A percentile compares a stretch with the other conserved stretches of the same genome.
phyloP scores from a whole-genome alignment of 306 rosid species.

The Quercus robur region DNA sequence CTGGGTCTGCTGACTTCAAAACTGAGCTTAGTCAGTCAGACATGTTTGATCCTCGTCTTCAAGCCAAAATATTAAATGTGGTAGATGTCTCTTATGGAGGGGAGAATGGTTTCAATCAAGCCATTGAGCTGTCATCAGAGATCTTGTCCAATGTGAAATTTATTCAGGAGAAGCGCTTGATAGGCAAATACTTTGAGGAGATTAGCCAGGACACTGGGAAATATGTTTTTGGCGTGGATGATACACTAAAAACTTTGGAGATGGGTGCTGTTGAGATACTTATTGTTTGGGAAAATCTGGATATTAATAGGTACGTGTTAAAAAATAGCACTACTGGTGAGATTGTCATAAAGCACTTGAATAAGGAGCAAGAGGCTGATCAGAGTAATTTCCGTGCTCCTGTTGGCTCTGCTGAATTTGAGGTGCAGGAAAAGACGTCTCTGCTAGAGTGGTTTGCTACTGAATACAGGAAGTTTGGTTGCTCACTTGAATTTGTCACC shows the following conservation, averaged over 20 bases:
- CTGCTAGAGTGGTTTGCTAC: constrained; percentile 92
- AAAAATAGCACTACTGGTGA: constrained; percentile 56
- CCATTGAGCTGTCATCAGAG: constrained; percentile 72
- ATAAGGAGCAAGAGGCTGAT: constrained; percentile 65
- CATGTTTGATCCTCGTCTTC: constrained; percentile 90
- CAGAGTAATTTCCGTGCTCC: constrained; percentile 50
- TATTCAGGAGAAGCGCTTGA: constrained; percentile 78
- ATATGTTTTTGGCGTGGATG: constrained; percentile 85
- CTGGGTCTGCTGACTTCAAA: constrained; percentile 94
- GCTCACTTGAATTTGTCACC: constrained; percentile 80
- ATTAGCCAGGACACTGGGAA: constrained; percentile 87
- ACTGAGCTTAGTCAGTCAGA: constrained; percentile 91
- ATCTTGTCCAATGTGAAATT: constrained; percentile 80
- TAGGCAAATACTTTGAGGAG: constrained; percentile 81
- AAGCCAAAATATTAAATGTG: constrained; percentile 77
- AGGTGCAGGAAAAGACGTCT: constrained; percentile 76
- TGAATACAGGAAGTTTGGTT: constrained; percentile 72
- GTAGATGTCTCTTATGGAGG: constrained; percentile 93
- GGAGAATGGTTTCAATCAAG: constrained; percentile 85
- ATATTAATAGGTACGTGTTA: constrained; percentile 61
- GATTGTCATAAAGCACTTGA: constrained; percentile 60
- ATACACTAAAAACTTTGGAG: constrained; percentile 77
- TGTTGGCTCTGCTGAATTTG: constrained; percentile 47
- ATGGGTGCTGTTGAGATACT: constrained; percentile 92
- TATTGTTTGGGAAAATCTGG: constrained; percentile 81